These are phyloP conservation scores for Microthyrium microscopicum DNA, from an alignment of 2,329 filamentous ascomycete genomes.

Conservation along the genomic window DNA sequence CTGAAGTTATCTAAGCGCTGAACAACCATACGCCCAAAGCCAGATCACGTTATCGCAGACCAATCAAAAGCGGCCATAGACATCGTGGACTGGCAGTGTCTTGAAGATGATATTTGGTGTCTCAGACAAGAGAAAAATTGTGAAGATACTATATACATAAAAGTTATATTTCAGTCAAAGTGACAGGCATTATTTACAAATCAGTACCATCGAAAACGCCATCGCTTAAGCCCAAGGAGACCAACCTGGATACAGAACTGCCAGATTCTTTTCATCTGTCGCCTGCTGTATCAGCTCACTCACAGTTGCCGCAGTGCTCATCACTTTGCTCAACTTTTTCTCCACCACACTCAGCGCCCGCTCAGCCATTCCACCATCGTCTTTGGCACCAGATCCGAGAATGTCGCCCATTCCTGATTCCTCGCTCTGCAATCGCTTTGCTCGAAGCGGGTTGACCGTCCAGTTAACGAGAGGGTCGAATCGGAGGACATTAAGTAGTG, in stretches of 20 bases:
- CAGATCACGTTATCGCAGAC: no score
- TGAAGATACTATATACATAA: no score
- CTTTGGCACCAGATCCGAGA: constrained; percentile 16
- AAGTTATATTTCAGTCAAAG: no score
- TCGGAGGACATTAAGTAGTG: constrained; percentile 89
- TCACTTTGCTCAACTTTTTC: constrained; percentile 86
- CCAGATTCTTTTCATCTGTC: constrained; percentile 80
- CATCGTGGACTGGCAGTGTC: no score
- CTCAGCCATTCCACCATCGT: constrained; percentile 66
- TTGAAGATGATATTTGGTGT: no score
- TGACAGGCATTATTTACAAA: no score
- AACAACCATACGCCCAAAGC: no score
- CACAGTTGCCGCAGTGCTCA: constrained; percentile 89
- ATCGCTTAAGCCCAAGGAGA: constrained; percentile 7
- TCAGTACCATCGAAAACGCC: no score
- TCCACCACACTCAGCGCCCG: constrained; percentile 81
- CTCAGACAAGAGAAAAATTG: no score
- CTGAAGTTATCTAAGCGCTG: no score
- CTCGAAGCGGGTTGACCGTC: constrained; percentile 61
- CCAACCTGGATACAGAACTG: constrained; percentile 51
- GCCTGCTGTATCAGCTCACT: constrained; percentile 96
- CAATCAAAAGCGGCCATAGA: no score
- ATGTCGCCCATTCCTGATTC: constrained; percentile 16
- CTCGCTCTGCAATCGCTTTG: constrained; percentile 44
- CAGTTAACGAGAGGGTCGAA: constrained; percentile 95